These are phyloP conservation scores for Aspergillus steynii DNA, from an alignment of 495 filamentous ascomycete genomes.

Conservation along the genomic window DNA sequence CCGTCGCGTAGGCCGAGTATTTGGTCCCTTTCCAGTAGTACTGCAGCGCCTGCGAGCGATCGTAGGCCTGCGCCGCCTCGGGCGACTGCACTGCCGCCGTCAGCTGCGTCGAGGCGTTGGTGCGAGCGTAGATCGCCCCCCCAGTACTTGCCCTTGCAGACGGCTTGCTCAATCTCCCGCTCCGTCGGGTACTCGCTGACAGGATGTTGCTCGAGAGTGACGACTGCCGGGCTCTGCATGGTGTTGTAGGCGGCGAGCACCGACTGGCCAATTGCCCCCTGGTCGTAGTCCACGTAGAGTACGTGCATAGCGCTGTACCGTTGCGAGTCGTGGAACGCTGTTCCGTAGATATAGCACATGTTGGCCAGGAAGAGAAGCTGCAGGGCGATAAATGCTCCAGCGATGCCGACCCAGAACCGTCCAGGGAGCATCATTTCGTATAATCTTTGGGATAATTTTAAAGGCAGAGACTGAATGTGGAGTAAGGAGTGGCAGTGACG, in stretches of 20 bases:
- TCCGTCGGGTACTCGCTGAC: slow-evolving; percentile 20
- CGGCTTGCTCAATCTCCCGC: slow-evolving; percentile 25
- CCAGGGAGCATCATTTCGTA: too few relatives aligned
- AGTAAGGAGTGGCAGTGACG: too few relatives aligned
- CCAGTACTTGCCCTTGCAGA: slow-evolving; percentile 40
- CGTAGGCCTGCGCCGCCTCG: slow-evolving; percentile 10
- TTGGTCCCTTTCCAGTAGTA: slow-evolving; percentile 49
- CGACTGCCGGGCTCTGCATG: slow-evolving; percentile 30
- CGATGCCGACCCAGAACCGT: background rate
- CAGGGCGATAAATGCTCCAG: slow-evolving; percentile 2
- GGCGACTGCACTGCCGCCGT: slow-evolving; percentile 20
- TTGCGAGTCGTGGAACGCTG: slow-evolving; percentile 29
- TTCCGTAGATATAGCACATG: slow-evolving; percentile 37
- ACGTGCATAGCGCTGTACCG: slow-evolving; percentile 35
- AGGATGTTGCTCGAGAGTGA: slow-evolving; percentile 27
- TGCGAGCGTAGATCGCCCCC: slow-evolving; percentile 33
- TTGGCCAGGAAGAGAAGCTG: slow-evolving; percentile 34
- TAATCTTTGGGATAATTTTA: too few relatives aligned
- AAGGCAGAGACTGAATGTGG: too few relatives aligned
- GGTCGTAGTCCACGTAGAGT: slow-evolving; percentile 47
- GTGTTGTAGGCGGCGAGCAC: slow-evolving; percentile 35
- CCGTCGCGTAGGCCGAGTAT: slow-evolving; percentile 37
- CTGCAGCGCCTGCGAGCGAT: slow-evolving; percentile 30
- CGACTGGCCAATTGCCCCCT: slow-evolving; percentile 38
- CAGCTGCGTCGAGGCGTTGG: slow-evolving; percentile 30